These are phyloP conservation scores for Fomes fomentarius DNA, from an alignment of 1,284 basidiomycete genomes.

Conservation along the genomic window DNA sequence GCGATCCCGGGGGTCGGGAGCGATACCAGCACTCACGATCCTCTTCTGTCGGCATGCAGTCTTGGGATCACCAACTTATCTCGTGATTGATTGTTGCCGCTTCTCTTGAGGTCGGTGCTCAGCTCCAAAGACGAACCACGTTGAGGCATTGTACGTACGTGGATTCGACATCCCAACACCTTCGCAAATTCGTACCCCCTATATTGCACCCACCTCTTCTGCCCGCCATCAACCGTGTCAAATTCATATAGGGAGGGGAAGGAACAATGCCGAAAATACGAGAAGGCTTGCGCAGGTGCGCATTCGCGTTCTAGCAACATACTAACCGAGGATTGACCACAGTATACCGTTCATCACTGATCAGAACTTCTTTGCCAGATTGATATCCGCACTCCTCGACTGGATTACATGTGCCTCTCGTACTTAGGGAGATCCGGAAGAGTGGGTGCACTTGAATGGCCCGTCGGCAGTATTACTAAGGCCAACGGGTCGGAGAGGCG, in stretches of 20 bases:
- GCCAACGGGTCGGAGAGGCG: too few species aligned
- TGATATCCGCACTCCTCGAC: background rate
- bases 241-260: background rate
- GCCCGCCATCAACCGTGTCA: background rate
- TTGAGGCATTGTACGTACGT: background rate
- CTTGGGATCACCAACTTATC: background rate
- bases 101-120: background rate
- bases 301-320: background rate
- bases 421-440: background rate
- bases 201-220: background rate
- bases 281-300: background rate
- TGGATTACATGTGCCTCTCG: background rate
- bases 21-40: too few species aligned
- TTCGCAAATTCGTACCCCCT: background rate
- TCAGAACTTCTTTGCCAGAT: slow-evolving; percentile 1
- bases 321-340: background rate
- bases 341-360: background rate
- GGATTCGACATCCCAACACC: background rate
- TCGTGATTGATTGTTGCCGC: background rate
- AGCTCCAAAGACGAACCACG: too few species aligned
- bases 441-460: background rate
- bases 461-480: background rate
- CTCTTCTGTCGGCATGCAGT: background rate
- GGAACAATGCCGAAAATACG: too few species aligned
- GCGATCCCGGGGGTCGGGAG: too few species aligned